Base-by-base conservation (phyloP, 2,329 filamentous ascomycete genomes). In the Chaetomium globosum region DNA sequence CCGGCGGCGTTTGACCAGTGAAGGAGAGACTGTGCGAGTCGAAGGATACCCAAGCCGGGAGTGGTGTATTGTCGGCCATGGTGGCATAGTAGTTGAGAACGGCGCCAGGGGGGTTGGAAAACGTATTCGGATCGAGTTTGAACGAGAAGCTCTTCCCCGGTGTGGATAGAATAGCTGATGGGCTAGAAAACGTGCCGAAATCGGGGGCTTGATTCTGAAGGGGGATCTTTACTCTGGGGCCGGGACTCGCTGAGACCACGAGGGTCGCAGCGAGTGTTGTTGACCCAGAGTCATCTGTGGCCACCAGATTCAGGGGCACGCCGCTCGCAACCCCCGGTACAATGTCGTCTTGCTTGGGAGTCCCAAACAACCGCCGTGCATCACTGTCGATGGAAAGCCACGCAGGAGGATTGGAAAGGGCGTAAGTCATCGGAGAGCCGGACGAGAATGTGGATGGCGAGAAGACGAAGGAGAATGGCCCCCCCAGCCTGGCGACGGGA, bases 31-130 rank as follows among this genome's bases (percentile, higher is more conserved):
- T 81, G 1, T 74, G 74, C 0, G 83, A 74, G 70, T 95, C 85
- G 72, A 97, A 97, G n/a, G 79, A 79, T 53, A 96, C 80, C 93
- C 93, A 97, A 0, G 92, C 88, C 23, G 93, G 93, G 43, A 97
- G 79, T 43, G 93, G 92, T n/a, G 90, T 91, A 72, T 91, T 90
- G 72, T 94, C 85, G 5, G 81, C 82, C 4, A 91, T 89, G 3
- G 89, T 87, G 9, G 91, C 91, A 74, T 95, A 94, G 75, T 93
- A 96, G 65, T 87, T 86, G 59, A 88, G 81, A 19, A 77, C 79
- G 10, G 80, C 77, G 3, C 77, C 76, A 3, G 81, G 78, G 0
- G 79, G 77, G 51, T 83, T 77, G n/a, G 80, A 79, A 74, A 96
- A 96, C 0, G 89, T 91, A 21, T 85, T 77, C 5, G 73, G 70